Conservation (phyloP, 495 filamentous ascomycete species). For the Daldinia decipiens region DNA sequence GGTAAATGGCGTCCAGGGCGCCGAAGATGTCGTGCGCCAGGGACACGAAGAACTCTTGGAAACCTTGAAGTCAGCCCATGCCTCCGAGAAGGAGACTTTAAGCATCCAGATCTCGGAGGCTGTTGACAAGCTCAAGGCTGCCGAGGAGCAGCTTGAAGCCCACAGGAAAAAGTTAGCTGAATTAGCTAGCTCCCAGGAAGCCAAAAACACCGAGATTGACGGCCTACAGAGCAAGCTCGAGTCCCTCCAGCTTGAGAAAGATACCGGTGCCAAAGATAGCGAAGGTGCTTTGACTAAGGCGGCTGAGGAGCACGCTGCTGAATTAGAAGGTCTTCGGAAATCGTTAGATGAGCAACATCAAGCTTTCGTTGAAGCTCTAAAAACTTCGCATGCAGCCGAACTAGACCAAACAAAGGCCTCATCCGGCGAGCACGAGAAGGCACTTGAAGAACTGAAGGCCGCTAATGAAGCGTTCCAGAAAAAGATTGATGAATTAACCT, state of each 20-base stretch:
- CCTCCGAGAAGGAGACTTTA: conserved; percentile 56
- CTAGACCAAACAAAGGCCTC: conserved; percentile 51
- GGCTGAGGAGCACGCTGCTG: conserved; percentile 53
- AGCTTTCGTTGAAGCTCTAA: conserved; percentile 51
- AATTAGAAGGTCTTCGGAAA: conserved; percentile 53
- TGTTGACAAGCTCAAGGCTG: conserved; percentile 55
- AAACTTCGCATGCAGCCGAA: conserved; percentile 55
- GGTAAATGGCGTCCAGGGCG: conserved; percentile 39
- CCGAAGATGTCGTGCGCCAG: conserved; percentile 47
- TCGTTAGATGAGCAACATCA: conserved; percentile 56
- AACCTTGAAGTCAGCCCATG: conserved; percentile 58
- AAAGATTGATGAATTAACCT: conserved; percentile 56
- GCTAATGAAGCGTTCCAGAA: conserved; percentile 57
- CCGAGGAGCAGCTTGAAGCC: conserved; percentile 52
- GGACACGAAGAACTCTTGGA: conserved; percentile 57
- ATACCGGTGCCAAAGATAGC: conserved; percentile 49
- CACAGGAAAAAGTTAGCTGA: conserved; percentile 52
- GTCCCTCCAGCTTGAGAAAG: conserved; percentile 52
- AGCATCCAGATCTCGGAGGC: conserved; percentile 54
- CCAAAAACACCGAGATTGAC: conserved; percentile 53
- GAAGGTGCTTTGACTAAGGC: conserved; percentile 48
- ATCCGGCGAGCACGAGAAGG: conserved; percentile 50
- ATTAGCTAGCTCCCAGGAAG: conserved; percentile 50
- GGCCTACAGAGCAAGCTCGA: conserved; percentile 56
- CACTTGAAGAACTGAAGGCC: conserved; percentile 54